These are phyloP conservation scores for Brassica balearica DNA, from an alignment of 441 rosid species.

Conservation along the genomic window DNA sequence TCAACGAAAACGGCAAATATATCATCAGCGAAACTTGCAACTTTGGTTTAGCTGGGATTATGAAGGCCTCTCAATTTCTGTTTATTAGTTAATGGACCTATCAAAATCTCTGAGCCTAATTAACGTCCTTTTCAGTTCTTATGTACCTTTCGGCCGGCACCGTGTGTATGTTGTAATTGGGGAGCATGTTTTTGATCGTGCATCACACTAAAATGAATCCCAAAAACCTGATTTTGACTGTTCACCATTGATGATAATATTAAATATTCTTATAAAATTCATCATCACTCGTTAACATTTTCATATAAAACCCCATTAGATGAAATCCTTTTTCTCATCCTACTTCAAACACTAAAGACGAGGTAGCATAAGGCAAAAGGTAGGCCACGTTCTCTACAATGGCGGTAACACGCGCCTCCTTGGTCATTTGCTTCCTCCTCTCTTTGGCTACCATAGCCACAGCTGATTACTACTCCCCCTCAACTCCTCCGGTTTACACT, in stretches of 20 bases:
- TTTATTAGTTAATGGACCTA: neutral
- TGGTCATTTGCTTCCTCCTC: neutral
- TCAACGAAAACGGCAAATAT: no score
- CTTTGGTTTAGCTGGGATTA: slow-evolving; percentile 40
- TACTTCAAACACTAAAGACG: neutral
- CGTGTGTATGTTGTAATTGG: slow-evolving; percentile 10
- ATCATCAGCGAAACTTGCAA: slow-evolving; percentile 46
- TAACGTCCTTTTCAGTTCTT: slow-evolving; percentile 2
- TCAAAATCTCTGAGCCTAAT: neutral
- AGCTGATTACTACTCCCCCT: slow-evolving; percentile 4
- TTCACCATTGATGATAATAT: neutral
- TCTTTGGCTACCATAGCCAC: slow-evolving; percentile 6
- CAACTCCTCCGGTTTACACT: slow-evolving; percentile 14
- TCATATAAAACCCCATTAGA: neutral
- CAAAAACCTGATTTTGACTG: neutral
- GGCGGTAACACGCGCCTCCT: slow-evolving; percentile 10
- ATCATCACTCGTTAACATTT: neutral
- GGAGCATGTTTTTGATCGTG: slow-evolving; percentile 4
- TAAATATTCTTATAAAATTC: neutral
- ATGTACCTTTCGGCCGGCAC: neutral
- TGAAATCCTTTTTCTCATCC: slow-evolving; percentile 1
- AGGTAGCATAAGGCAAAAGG: neutral
- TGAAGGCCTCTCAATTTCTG: slow-evolving; percentile 26
- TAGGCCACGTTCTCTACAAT: neutral
- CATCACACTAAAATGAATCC: neutral